phyloP scores from a whole-genome alignment of 495 filamentous ascomycete species.

The Lophiotrema nucula region DNA sequence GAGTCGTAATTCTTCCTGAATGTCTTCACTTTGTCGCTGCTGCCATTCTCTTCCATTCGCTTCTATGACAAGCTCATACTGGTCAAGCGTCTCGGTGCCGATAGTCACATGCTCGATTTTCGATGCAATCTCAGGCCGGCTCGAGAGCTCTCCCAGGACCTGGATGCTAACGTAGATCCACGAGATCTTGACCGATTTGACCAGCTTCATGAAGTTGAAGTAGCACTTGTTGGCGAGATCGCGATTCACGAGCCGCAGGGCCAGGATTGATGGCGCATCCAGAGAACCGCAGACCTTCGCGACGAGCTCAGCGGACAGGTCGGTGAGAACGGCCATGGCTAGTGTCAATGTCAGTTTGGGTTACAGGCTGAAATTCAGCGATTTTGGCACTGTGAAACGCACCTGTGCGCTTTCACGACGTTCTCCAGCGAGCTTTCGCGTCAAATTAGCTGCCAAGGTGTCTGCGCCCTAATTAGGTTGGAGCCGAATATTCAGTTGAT shows the following conservation, averaged over 20 bases:
- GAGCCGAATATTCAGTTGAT: background rate
- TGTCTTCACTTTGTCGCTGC: background rate
- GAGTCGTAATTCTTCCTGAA: too few species aligned
- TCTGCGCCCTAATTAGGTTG: background rate
- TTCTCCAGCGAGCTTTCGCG: background rate
- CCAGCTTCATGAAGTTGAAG: background rate
- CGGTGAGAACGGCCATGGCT: background rate
- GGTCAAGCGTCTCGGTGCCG: slow-evolving; percentile 4
- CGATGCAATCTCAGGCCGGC: background rate
- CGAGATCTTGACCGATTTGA: slow-evolving; percentile 1
- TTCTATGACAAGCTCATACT: background rate
- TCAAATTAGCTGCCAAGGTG: background rate
- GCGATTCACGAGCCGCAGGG: background rate
- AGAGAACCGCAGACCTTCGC: background rate
- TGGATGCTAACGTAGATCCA: background rate
- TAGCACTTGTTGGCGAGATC: background rate
- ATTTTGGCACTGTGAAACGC: background rate
- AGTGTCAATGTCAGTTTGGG: too few species aligned
- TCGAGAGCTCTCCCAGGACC: background rate
- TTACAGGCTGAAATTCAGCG: background rate
- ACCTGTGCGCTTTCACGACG: background rate
- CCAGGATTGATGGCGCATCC: background rate
- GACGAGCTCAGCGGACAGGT: background rate
- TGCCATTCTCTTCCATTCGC: background rate
- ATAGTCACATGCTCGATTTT: slow-evolving; percentile 5